These are phyloP conservation scores for Lasiodiplodia sp. DNA, from an alignment of 2,329 filamentous ascomycete species.

Conservation along the genomic window DNA sequence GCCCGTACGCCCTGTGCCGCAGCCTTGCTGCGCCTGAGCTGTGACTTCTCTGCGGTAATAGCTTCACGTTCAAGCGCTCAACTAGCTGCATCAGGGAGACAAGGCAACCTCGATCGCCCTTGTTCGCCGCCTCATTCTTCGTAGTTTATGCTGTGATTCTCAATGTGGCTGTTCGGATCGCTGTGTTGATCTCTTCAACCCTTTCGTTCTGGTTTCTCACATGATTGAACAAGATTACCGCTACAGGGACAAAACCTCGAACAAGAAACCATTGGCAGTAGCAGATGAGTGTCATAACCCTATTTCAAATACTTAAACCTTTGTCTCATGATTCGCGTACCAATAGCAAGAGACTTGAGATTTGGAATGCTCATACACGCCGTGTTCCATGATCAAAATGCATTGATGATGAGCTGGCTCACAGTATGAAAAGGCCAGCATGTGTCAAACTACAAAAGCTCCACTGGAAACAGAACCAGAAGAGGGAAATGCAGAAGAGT, in stretches of 20 bases:
- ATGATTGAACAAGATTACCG: too few species aligned
- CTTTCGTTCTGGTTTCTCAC: too few species aligned
- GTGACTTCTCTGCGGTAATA: constrained; percentile 1
- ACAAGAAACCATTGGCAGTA: neutral
- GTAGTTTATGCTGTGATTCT: neutral
- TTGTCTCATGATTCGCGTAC: neutral
- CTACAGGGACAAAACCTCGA: too few species aligned
- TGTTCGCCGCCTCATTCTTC: neutral
- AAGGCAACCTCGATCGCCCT: neutral
- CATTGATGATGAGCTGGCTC: neutral
- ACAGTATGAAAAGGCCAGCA: neutral
- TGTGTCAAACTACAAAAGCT: neutral
- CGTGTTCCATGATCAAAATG: neutral
- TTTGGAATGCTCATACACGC: constrained; percentile 12
- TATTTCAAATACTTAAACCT: neutral
- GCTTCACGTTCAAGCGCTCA: neutral
- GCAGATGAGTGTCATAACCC: neutral
- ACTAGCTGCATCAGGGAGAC: neutral
- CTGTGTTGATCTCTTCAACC: neutral
- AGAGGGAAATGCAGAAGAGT: neutral
- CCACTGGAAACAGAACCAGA: neutral
- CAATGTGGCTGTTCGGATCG: neutral
- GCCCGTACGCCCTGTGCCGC: neutral
- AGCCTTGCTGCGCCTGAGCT: neutral
- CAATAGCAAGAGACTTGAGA: neutral